Evolutionary conservation across 305 asterid genomes (phyloP).

Genomic region (Fraxinus baroniana): DNA sequence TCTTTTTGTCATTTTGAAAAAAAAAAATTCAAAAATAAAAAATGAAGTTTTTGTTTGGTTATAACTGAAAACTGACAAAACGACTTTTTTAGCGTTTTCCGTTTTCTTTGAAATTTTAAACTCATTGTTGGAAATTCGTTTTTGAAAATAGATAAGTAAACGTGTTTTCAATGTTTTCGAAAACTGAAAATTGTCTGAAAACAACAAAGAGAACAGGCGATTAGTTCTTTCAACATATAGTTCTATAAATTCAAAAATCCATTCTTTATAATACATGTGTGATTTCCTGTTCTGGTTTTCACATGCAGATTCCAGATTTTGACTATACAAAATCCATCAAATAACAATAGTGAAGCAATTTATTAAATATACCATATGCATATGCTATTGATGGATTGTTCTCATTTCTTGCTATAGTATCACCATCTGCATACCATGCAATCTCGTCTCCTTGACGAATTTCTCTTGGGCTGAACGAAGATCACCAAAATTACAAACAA

Average conservation of each 20-base stretch:
- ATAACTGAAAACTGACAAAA: too few relatives aligned
- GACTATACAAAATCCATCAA: constrained; percentile 22
- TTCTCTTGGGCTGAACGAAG: constrained; percentile 76
- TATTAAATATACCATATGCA: constrained; percentile 70
- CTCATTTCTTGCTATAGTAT: constrained; percentile 90
- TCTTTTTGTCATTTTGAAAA: too few relatives aligned
- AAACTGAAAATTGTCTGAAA: too few relatives aligned
- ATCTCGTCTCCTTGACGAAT: constrained; percentile 97
- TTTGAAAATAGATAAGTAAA: too few relatives aligned
- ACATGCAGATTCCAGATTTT: background rate
- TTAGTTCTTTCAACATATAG: constrained; percentile 5
- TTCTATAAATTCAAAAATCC: constrained; percentile 1
- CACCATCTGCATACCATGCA: constrained; percentile 99
- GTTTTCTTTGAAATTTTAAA: too few relatives aligned
- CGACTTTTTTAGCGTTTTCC: too few relatives aligned
- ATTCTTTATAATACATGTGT: background rate
- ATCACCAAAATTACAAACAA: constrained; percentile 7
- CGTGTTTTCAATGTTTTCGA: too few relatives aligned
- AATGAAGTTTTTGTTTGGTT: too few relatives aligned
- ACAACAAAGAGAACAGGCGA: too few relatives aligned
- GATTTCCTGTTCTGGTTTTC: background rate
- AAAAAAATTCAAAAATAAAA: too few relatives aligned
- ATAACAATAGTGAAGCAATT: constrained; percentile 12
- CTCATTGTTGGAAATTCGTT: too few relatives aligned
- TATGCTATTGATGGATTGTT: constrained; percentile 86